Evolutionary conservation across 495 filamentous ascomycete genomes (phyloP), one percentile per base, ranked within the genome.

Genomic region (Lophiotrema nucula): DNA sequence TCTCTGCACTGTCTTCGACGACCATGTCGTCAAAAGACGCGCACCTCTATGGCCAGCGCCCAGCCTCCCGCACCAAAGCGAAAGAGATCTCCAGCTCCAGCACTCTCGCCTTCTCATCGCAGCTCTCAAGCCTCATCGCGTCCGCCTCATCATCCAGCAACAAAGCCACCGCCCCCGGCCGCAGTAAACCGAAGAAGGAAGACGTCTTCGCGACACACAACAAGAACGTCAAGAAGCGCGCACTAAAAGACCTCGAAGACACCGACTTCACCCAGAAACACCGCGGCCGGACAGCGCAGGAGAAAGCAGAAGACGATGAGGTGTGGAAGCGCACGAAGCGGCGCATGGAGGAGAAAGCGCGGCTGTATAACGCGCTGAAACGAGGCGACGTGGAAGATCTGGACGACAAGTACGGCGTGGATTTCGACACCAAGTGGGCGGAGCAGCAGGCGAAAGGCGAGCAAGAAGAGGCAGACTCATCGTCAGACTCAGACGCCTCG

Each of bases 381-480:
- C 75, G 85, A 53, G 88, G 80, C 55, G 90, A 82, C 57, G 68
- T 77, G 10, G 77, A 80, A 13, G 83, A 82, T 39, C 74, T 75
- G 6, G 78, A 71, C 57, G 78, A 74, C 67, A 75, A 73, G 47
- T 81, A 79, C 65, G 81, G 92, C 19, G 85, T 98, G 0, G 93
- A 98, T 74, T 98, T 97, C 67, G 92, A 97, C 72, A 77, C 83
- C 39, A 98, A 97, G 72, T 96, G 92, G 90, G 89, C 85, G 0
- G 89, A 95, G 62, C 69, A 72, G 35, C 69, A 83, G 41, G 71
- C 72, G 3, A 59, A 62, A 3, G 70, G 67, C 11, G 74, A 76
- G 12, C 56, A 60, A 4, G 65, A 73, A 37, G 77, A 67, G 31
- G 76, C 76, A 10, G 76, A 76, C 16, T 71, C 73, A 35, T 74